phyloP scores from a whole-genome alignment of 148 eudicot genomes.

The Rhododendron simsii region DNA sequence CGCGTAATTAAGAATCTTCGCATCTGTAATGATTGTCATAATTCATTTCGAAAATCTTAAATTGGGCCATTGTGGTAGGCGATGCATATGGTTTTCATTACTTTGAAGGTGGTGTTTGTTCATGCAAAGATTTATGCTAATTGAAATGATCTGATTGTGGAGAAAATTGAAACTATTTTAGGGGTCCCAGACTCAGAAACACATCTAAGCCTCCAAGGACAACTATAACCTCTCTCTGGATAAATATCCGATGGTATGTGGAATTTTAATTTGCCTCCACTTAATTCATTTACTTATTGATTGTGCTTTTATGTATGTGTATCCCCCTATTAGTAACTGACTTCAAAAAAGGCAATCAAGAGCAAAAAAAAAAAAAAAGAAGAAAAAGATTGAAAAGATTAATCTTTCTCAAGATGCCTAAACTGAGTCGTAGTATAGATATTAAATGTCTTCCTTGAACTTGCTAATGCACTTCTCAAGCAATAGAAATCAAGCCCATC shows the following conservation, averaged over 20 bases:
- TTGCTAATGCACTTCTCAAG: not conserved
- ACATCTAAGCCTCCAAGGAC: not conserved
- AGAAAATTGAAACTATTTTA: not conserved
- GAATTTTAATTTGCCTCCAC: not conserved
- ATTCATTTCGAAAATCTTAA: no score
- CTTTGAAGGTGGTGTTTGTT: no score
- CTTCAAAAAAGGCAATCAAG: not conserved
- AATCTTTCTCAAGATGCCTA: not conserved
- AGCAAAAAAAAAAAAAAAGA: not conserved
- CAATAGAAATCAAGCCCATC: not conserved
- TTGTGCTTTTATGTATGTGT: not conserved
- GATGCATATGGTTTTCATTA: no score
- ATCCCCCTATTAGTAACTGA: not conserved
- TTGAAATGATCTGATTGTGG: not conserved
- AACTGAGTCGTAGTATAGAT: no score
- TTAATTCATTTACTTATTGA: not conserved
- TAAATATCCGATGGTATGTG: not conserved
- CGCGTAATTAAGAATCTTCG: constrained; percentile 87
- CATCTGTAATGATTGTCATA: no score
- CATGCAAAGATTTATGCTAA: constrained; percentile 67
- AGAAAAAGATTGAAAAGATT: not conserved
- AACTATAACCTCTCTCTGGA: not conserved
- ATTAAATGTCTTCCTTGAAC: not conserved
- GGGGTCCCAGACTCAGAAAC: not conserved
- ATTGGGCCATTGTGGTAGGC: no score